Percentiles rank a stretch among this genome's conserved stretches.
Conservation (phyloP, 1,284 basidiomycete species). For the Fomes fomentarius region DNA sequence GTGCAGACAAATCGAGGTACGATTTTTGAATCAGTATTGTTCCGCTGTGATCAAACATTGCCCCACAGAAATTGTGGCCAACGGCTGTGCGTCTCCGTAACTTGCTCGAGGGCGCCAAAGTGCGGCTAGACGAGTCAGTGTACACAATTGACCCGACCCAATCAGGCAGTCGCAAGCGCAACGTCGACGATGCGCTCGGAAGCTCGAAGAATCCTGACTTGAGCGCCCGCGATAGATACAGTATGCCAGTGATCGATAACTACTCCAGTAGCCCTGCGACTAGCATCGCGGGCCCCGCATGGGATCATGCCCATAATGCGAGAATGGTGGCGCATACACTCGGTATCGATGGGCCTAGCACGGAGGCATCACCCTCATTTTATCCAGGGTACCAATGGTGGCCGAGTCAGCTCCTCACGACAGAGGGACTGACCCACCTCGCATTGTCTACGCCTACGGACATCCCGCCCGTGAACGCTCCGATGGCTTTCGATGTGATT, state of each 20-base stretch:
- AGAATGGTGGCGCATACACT: slow-evolving; percentile 75
- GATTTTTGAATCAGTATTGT: too few relatives aligned
- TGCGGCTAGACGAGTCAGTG: slow-evolving; percentile 50
- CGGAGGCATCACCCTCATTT: slow-evolving; percentile 64
- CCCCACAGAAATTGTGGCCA: slow-evolving; percentile 64
- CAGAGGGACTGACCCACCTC: slow-evolving; percentile 20
- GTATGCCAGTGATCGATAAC: slow-evolving; percentile 19
- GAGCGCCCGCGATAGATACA: slow-evolving; percentile 47
- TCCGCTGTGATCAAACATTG: too few relatives aligned
- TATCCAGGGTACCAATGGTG: slow-evolving; percentile 79
- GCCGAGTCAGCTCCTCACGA: slow-evolving; percentile 39
- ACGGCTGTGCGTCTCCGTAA: slow-evolving; percentile 73
- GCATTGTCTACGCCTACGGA: slow-evolving; percentile 24
- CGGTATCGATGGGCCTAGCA: slow-evolving; percentile 60
- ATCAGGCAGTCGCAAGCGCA: slow-evolving; percentile 56
- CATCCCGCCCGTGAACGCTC: slow-evolving; percentile 18
- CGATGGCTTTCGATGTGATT: slow-evolving; percentile 23
- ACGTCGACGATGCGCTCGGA: slow-evolving; percentile 69
- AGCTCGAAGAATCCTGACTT: slow-evolving; percentile 52
- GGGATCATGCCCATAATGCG: slow-evolving; percentile 59
- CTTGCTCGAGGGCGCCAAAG: slow-evolving; percentile 69
- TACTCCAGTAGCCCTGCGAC: slow-evolving; percentile 13
- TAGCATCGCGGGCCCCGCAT: slow-evolving; percentile 34
- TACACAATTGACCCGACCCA: slow-evolving; percentile 35
- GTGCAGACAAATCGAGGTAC: slow-evolving; percentile 73